Evolutionary conservation across 1,139 yeast genomes (phyloP).

Genomic region (Zygosaccharomyces sapae): DNA sequence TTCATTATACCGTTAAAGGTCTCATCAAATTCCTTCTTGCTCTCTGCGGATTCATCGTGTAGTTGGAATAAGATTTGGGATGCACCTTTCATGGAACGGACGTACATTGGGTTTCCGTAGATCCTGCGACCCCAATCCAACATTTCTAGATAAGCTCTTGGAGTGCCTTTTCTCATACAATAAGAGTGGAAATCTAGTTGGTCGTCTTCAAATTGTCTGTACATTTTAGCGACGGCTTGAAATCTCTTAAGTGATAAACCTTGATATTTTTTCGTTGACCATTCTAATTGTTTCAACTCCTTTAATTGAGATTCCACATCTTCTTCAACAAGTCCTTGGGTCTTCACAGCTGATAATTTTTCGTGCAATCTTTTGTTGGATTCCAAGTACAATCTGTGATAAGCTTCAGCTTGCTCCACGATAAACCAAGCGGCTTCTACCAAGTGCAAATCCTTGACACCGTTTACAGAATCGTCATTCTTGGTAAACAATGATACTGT

Average conservation of each 20-base stretch:
- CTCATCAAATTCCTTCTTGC: slow-evolving; percentile 25
- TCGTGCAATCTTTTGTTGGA: slow-evolving; percentile 33
- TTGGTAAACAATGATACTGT: slow-evolving; percentile 78
- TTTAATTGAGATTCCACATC: slow-evolving; percentile 23
- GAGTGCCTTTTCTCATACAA: slow-evolving; percentile 87
- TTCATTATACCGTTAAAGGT: slow-evolving; percentile 17
- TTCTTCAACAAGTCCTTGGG: slow-evolving; percentile 28
- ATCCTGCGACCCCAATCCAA: slow-evolving; percentile 76
- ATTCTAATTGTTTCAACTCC: slow-evolving; percentile 24
- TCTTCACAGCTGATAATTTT: slow-evolving; percentile 13
- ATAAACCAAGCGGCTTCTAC: slow-evolving; percentile 95
- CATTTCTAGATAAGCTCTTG: slow-evolving; percentile 73
- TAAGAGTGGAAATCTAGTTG: slow-evolving; percentile 94
- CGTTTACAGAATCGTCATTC: slow-evolving; percentile 71
- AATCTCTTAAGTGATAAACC: slow-evolving; percentile 83
- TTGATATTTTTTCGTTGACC: slow-evolving; percentile 43
- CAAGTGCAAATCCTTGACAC: slow-evolving; percentile 78
- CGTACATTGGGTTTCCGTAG: slow-evolving; percentile 64
- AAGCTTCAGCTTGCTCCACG: slow-evolving; percentile 81
- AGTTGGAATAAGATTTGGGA: slow-evolving; percentile 54
- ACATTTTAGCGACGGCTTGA: slow-evolving; percentile 60
- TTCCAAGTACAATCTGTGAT: slow-evolving; percentile 43
- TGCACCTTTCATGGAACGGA: slow-evolving; percentile 66
- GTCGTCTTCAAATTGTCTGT: slow-evolving; percentile 69
- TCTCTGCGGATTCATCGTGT: slow-evolving; percentile 32